phyloP scores from a whole-genome alignment of 495 filamentous ascomycete species.

The Aeminium ludgeri region DNA sequence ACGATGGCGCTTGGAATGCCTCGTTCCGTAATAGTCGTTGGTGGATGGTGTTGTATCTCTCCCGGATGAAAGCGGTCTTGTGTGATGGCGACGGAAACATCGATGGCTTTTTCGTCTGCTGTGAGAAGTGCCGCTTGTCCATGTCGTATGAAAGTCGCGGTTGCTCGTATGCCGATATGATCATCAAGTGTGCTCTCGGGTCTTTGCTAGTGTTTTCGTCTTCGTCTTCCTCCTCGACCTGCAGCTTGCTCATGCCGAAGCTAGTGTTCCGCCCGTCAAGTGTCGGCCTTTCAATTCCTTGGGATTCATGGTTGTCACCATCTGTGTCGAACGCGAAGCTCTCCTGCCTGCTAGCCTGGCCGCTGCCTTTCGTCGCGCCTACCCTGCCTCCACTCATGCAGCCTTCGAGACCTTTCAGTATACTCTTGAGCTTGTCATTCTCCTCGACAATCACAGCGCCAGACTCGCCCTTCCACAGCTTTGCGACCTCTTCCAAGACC shows the following conservation, averaged over 20 bases:
- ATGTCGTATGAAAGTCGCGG: constrained; percentile 74
- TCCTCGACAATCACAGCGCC: constrained; percentile 83
- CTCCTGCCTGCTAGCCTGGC: constrained; percentile 39
- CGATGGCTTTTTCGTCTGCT: constrained; percentile 42
- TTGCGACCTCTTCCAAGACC: constrained; percentile 79
- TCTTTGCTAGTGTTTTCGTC: constrained; percentile 38
- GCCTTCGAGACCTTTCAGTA: constrained; percentile 64
- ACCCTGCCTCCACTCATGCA: constrained; percentile 71
- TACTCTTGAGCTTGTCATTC: constrained; percentile 58
- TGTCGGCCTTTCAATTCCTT: constrained; percentile 9
- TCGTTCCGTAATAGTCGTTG: constrained; percentile 85
- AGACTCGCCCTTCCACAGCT: constrained; percentile 67
- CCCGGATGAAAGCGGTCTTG: constrained; percentile 72
- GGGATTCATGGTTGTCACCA: constrained; percentile 1
- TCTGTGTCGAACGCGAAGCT: constrained; percentile 33
- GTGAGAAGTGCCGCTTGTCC: constrained; percentile 78
- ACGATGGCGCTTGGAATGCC: constrained; percentile 67
- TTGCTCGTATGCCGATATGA: constrained; percentile 67
- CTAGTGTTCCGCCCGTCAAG: constrained; percentile 35
- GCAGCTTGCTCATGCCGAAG: constrained; percentile 43
- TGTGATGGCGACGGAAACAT: constrained; percentile 63
- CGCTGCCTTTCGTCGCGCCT: constrained; percentile 10
- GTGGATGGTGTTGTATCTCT: constrained; percentile 77
- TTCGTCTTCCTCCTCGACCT: constrained; percentile 39
- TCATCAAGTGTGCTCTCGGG: constrained; percentile 59